Evolutionary conservation across 257 asterid genomes (phyloP), one percentile per base, ranked within the genome.

Genomic region (Gynochthodes officinalis): DNA sequence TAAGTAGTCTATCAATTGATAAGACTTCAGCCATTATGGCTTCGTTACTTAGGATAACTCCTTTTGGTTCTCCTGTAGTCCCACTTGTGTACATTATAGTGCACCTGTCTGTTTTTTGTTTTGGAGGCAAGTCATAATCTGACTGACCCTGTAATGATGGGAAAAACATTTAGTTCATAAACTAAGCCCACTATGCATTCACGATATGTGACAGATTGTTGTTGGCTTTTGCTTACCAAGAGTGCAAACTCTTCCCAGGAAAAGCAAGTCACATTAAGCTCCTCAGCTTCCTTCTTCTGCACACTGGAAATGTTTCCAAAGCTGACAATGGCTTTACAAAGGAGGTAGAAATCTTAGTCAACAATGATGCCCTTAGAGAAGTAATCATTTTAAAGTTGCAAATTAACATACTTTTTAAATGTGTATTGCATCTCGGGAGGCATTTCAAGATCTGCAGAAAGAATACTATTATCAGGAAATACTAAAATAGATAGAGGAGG

Each of bases 21-120:
- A 93, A 67, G 21, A 93, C 98, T 84, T 86, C 98, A 15, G 91
- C 84, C 88, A 91, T 86, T 80, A 93, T 78, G 46, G 98, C 89
- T 64, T 76, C 89, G 15, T 86, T 91, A 67, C 75, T 78, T 59
- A 93, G 83, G 77, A 93, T 82, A 76, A 93, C 98, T 3, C 98
- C 98, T 66, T 93, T 93, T 6, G 98, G 98, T 72, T 93, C 98
- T 66, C 98, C 98, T 0, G 96, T 93, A 21, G 98, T 93, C 75
- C 98, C 98, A 71, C 98, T 93, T 0, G 98, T 93, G 77, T 93
- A 93, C 98, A 93, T 93, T 82, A 93, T 89, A 3, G 92, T 91
- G 82, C 95, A 91, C 9, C 74, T 76, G 50, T 87, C 89, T 2
- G 82, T 81, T 85, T 84, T 89, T 78, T 72, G 75, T 72, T 88